phyloP scores from a whole-genome alignment of 2,329 filamentous ascomycete species.

The Cryphonectria nitschkei region DNA sequence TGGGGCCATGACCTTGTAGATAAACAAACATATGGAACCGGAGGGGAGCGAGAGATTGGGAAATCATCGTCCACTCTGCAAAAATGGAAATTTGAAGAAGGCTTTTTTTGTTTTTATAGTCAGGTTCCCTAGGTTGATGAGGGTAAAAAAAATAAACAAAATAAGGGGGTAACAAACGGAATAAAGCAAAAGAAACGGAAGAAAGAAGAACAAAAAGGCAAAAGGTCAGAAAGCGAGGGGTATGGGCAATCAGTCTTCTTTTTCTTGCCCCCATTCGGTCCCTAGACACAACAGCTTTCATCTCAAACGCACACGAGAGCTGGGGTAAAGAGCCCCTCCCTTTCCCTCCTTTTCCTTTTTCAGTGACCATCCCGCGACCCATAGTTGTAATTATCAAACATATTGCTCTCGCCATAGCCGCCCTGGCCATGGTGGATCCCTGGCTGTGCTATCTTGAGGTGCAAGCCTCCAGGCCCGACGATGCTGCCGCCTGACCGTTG shows the following conservation, averaged over 20 bases:
- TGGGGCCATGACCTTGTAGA: background rate
- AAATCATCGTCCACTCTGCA: background rate
- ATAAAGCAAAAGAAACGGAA: background rate
- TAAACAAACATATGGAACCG: background rate
- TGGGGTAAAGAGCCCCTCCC: no score
- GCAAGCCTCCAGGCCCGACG: slow-evolving; percentile 15
- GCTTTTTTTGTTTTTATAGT: background rate
- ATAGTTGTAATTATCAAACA: slow-evolving; percentile 26
- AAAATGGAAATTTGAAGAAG: background rate
- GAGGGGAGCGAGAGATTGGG: background rate
- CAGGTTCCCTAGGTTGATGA: background rate
- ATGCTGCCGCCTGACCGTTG: slow-evolving; percentile 22
- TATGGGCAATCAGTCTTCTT: background rate
- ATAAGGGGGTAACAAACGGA: no score
- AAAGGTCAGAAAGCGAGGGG: background rate
- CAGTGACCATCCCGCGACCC: slow-evolving; percentile 26
- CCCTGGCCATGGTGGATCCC: slow-evolving; percentile 21
- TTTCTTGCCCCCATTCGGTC: background rate
- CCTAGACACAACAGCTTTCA: background rate
- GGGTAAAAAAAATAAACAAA: background rate
- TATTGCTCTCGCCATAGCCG: slow-evolving; percentile 25
- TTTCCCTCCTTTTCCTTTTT: background rate
- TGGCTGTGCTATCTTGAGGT: slow-evolving; percentile 23
- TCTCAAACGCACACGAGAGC: background rate
- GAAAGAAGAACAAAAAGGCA: background rate